Evolutionary conservation across 257 asterid genomes (phyloP).

Genomic region (Linderniella brevidens): DNA sequence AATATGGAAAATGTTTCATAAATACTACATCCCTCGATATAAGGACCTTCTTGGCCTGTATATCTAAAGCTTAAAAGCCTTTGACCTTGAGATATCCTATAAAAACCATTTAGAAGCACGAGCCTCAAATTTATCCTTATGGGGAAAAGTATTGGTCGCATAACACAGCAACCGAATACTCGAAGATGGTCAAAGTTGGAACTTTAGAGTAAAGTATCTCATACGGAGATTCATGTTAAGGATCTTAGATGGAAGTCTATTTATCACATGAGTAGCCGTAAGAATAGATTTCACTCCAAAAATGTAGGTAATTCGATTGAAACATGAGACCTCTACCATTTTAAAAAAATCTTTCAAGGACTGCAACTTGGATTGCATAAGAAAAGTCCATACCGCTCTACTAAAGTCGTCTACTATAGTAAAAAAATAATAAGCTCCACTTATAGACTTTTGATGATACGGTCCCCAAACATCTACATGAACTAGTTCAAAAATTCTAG

Average conservation of each 20-base stretch:
- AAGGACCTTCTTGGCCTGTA: not conserved
- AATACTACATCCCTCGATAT: not conserved
- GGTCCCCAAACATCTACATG: too few relatives aligned
- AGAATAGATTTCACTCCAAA: not conserved
- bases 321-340: not conserved
- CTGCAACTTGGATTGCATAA: too few relatives aligned
- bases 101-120: not conserved
- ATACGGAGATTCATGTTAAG: not conserved
- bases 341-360: not conserved
- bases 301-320: not conserved
- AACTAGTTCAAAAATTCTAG: too few relatives aligned
- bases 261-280: slow-evolving; percentile 1
- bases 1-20: not conserved
- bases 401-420: too few relatives aligned
- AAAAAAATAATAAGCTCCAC: too few relatives aligned
- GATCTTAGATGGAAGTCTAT: not conserved
- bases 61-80: not conserved
- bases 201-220: not conserved
- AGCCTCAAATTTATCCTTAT: not conserved
- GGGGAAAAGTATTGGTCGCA: not conserved
- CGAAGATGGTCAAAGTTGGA: not conserved
- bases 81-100: not conserved
- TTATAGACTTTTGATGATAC: too few relatives aligned
- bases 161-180: not conserved
- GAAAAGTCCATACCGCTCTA: too few relatives aligned